Evolutionary conservation across 2,329 filamentous ascomycete species (phyloP).

Genomic region (Alternaria burnsii): DNA sequence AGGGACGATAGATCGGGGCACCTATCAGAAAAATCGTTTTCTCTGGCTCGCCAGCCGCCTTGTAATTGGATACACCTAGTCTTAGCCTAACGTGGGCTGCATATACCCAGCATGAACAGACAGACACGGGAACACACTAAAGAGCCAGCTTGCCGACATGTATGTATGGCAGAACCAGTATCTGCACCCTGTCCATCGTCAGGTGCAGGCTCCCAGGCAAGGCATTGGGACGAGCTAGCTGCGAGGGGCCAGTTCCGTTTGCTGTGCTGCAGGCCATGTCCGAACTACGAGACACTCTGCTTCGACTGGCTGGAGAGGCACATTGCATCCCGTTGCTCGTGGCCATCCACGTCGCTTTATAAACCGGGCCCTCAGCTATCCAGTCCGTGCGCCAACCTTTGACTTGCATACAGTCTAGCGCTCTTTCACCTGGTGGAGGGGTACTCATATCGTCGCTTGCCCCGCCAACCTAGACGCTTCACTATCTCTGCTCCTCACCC

Average conservation of each 20-base stretch:
- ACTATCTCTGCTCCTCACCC: slow-evolving; percentile 32
- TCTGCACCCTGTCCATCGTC: slow-evolving; percentile 16
- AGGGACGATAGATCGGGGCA: slow-evolving; percentile 20
- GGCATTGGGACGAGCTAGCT: slow-evolving; percentile 8
- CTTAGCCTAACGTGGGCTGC: slow-evolving; percentile 35
- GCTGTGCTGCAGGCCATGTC: slow-evolving; percentile 19
- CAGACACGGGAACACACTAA: slow-evolving; percentile 50
- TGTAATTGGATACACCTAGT: slow-evolving; percentile 35
- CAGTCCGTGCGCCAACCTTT: slow-evolving; percentile 29
- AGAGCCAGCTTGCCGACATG: slow-evolving; percentile 22
- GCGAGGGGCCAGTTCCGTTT: slow-evolving; percentile 15
- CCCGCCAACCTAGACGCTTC: slow-evolving; percentile 41
- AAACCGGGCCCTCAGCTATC: slow-evolving; percentile 15
- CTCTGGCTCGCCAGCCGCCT: slow-evolving; percentile 25
- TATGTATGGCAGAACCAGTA: slow-evolving; percentile 18
- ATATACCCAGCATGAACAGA: slow-evolving; percentile 49
- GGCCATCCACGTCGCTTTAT: slow-evolving; percentile 17
- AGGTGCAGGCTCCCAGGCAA: slow-evolving; percentile 19
- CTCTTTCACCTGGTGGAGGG: slow-evolving; percentile 40
- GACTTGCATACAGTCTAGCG: slow-evolving; percentile 35
- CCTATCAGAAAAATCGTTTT: slow-evolving; percentile 42
- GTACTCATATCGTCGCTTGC: slow-evolving; percentile 41
- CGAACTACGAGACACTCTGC: slow-evolving; percentile 19
- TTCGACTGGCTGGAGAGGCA: slow-evolving; percentile 20
- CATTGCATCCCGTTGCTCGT: slow-evolving; percentile 17